Evolutionary conservation across 2,329 filamentous ascomycete species (phyloP), one percentile per base, ranked within the genome.

Genomic region (Nigrospora osmanthi): DNA sequence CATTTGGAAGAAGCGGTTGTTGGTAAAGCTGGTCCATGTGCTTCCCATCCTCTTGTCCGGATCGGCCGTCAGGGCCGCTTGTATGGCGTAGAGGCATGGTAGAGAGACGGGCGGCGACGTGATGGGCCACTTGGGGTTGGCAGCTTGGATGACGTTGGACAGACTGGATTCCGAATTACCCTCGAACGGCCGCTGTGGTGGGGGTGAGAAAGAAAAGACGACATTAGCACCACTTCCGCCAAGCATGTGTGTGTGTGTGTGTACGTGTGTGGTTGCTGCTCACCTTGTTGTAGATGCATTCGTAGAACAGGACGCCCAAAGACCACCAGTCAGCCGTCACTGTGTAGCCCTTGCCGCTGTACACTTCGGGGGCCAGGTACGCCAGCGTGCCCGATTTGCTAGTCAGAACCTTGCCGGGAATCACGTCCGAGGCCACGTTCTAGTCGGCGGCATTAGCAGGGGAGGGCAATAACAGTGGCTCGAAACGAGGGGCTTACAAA

Each of bases 261-360:
- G n/a, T 35, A 2, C 7, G 30, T 14, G 7, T 14, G 42, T n/a
- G 34, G 13, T 14, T 19, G 35, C 31, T 16, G 12, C 74, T 43
- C 67, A 89, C 89, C 83, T 94, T 97, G 70, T 94, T 95, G 71
- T 97, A 98, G 53, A 98, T 96, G 75, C 93, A 97, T 66, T 98
- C 93, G 65, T 96, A 98, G 65, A 97, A 97, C n/a, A 95, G 78
- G 38, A 98, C 93, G 40, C 93, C 93, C 17, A 98, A 69, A 6
- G 93, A 97, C 93, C 93, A 98, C 93, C 93, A 98, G 63, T 98
- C 93, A 36, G 93, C 90, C 55, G 93, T 87, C 39, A 83, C 81
- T 48, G 87, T 83, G 60, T 98, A 98, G 35, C 93, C 93, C 49
- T 82, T 84, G 40, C 91, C 91, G 52, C 83, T 78, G 59, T 97